Evolutionary conservation across 2,329 filamentous ascomycete species (phyloP).

Genomic region (Pseudogymnoascus sp.): DNA sequence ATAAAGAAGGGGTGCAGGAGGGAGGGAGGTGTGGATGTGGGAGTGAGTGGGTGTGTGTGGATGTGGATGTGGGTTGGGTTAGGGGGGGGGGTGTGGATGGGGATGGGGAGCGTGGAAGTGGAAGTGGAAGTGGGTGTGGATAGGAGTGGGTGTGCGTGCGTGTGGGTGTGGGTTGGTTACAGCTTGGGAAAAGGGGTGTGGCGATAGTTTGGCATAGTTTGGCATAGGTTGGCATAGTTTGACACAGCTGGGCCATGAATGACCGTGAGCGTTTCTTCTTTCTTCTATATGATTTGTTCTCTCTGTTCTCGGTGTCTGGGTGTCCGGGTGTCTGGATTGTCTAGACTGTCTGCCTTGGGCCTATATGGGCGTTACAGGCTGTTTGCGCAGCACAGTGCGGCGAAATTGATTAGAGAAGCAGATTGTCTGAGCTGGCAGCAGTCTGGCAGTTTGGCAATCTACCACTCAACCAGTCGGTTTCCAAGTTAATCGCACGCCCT

Average conservation of each 20-base stretch:
- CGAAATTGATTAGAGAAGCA: not conserved
- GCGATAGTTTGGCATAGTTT: too few species aligned
- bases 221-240: too few species aligned
- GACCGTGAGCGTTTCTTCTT: not conserved
- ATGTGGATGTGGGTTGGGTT: too few species aligned
- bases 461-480: not conserved
- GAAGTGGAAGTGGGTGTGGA: not conserved
- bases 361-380: not conserved
- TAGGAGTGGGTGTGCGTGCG: not conserved
- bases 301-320: not conserved
- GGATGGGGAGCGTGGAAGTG: not conserved
- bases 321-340: not conserved
- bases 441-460: not conserved
- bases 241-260: too few species aligned
- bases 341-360: not conserved
- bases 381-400: not conserved
- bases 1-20: not conserved
- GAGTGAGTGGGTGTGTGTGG: too few species aligned
- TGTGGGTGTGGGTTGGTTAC: not conserved
- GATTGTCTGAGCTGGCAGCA: not conserved
- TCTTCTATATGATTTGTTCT: not conserved
- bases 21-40: not conserved
- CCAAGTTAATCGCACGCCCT: not conserved
- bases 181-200: not conserved
- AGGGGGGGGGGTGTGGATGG: not conserved